Evolutionary conservation across 495 filamentous ascomycete species (phyloP), one percentile per base, ranked within the genome.

Genomic region (Endocarpon pusillum): DNA sequence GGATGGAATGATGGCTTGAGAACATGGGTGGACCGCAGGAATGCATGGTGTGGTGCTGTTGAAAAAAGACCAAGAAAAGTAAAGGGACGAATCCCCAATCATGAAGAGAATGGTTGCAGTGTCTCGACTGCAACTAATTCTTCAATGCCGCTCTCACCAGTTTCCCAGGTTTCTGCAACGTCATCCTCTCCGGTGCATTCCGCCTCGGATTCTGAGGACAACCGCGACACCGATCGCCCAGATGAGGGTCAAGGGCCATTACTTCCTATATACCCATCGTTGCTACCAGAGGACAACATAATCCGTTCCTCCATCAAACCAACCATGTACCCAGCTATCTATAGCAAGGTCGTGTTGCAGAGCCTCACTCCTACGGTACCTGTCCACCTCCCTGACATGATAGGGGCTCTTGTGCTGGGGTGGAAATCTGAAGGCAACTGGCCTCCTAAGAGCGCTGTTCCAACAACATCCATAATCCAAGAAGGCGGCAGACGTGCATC

Each of bases 381-480:
- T 11, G 75, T 97, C 38, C 93, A 93, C 44, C 69, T 97, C 4
- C 52, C 62, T 21, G 79, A 91, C 45, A 67, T 94, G 47, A 72
- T 77, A 16, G 65, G 72, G n/a, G 69, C 80, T 19, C 75, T 87
- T 44, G 85, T 96, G 2, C 67, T 76, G 25, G 89, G 89, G 21
- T 96, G 89, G 89, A 87, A 91, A 52, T 66, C 78, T 27, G 85
- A 91, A 47, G 89, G 84, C 14, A 78, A 92, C 48, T 97, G 89
- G 89, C 89, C 89, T 1, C 82, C 87, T 14, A 78, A 75, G 36
- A 51, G 56, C 9, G 49, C 52, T 2, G 42, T 42, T 12, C 50
- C 0, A 48, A 41, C 3, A 49, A 58, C 27, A 53, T 61, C 15
- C 53, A n/a, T n/a, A n/a, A n/a, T n/a, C n/a, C n/a, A n/a, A n/a